These are phyloP conservation scores for Heliamphora pulchella DNA, from an alignment of 179 eudicot species.

Conservation along the genomic window DNA sequence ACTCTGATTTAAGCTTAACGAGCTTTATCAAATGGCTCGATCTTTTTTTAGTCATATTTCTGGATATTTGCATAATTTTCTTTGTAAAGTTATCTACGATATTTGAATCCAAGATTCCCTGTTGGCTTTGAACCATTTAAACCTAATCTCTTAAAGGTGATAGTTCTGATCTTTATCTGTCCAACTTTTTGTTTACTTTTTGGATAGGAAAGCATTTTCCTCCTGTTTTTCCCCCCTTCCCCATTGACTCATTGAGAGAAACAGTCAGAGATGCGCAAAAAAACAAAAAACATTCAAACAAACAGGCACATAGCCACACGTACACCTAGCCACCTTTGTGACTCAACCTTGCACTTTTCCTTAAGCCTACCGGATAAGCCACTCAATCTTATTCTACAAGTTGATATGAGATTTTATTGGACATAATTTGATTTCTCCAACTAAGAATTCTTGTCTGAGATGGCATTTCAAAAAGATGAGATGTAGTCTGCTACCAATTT, in stretches of 20 bases:
- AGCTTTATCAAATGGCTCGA: background rate
- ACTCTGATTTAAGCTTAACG: background rate
- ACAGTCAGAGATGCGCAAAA: background rate
- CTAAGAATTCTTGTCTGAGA: background rate
- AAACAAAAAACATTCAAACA: no score
- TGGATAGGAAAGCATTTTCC: background rate
- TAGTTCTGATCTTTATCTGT: background rate
- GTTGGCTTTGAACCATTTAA: background rate
- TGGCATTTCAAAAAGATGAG: background rate
- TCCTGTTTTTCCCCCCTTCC: background rate
- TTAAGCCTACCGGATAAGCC: background rate
- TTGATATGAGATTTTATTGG: background rate
- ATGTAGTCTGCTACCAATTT: background rate
- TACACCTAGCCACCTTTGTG: background rate
- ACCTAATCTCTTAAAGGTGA: background rate
- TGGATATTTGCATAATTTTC: background rate
- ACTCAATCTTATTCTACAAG: background rate
- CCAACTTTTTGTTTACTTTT: background rate
- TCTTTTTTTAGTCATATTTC: conserved; percentile 7
- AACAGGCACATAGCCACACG: background rate
- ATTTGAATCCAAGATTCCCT: background rate
- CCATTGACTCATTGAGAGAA: background rate
- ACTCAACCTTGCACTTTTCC: background rate
- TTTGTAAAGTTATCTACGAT: background rate
- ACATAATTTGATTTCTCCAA: background rate